Evolutionary conservation across 1,284 basidiomycete genomes (phyloP).

Genomic region (Ustilago sp.): DNA sequence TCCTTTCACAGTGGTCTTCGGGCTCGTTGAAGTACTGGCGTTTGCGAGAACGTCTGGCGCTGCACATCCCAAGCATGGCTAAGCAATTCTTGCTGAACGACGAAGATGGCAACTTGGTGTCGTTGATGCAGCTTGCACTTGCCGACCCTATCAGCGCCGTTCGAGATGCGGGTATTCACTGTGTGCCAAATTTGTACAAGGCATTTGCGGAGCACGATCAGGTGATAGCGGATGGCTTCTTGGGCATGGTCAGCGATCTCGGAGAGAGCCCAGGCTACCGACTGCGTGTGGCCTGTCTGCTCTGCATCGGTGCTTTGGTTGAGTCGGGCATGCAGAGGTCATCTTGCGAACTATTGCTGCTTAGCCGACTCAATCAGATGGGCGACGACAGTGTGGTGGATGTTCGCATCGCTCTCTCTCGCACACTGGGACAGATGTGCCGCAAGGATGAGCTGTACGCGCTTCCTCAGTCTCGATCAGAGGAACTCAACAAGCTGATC

Average conservation of each 20-base stretch:
- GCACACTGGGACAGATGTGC: constrained; percentile 75
- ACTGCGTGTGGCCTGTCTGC: constrained; percentile 61
- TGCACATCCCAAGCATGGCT: constrained; percentile 74
- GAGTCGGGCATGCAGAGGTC: constrained; percentile 55
- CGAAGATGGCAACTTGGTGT: constrained; percentile 67
- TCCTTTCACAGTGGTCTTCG: constrained; percentile 77
- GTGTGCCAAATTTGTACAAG: constrained; percentile 71
- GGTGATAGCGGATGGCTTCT: constrained; percentile 62
- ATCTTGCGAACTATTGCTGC: constrained; percentile 75
- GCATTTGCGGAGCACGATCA: constrained; percentile 60
- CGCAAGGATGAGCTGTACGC: constrained; percentile 64
- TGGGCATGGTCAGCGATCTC: constrained; percentile 65
- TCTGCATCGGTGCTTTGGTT: constrained; percentile 56
- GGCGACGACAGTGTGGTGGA: constrained; percentile 81
- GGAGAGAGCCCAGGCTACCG: constrained; percentile 61
- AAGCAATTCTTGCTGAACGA: constrained; percentile 67
- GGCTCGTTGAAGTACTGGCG: constrained; percentile 81
- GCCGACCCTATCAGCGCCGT: constrained; percentile 86
- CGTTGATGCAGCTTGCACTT: constrained; percentile 77
- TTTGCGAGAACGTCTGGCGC: constrained; percentile 79
- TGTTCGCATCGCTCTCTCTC: constrained; percentile 85
- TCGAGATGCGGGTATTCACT: constrained; percentile 79
- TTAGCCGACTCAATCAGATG: constrained; percentile 75
- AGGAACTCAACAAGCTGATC: constrained; percentile 55
- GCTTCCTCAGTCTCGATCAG: constrained; percentile 47